phyloP scores from a whole-genome alignment of 108 stramenopile species.

The Seminavis robusta region DNA sequence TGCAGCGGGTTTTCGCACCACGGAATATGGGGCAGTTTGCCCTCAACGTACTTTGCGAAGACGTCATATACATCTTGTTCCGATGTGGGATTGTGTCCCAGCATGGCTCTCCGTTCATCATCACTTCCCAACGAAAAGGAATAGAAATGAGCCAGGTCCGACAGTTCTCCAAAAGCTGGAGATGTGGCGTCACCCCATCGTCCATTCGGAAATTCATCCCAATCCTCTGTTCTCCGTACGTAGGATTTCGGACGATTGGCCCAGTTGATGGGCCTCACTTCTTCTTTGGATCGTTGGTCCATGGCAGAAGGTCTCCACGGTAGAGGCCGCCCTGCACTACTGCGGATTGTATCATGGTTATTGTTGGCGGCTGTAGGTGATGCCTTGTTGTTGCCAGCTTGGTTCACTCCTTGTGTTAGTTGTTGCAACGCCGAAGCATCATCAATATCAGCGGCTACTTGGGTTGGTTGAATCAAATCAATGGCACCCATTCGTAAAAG shows the following conservation, averaged over 20 bases:
- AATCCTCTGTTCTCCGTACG: conserved; percentile 90
- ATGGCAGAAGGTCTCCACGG: conserved; percentile 82
- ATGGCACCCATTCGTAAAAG: conserved; percentile 57
- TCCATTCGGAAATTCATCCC: conserved; percentile 96
- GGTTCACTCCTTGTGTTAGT: too few relatives aligned
- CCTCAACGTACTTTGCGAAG: conserved; percentile 91
- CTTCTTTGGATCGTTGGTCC: conserved; percentile 69
- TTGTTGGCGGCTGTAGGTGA: too few relatives aligned
- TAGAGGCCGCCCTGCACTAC: conserved; percentile 27
- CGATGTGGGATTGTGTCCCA: conserved; percentile 77
- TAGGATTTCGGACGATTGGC: conserved; percentile 95
- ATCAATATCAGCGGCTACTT: too few relatives aligned
- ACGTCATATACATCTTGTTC: conserved; percentile 88
- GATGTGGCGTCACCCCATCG: conserved; percentile 91
- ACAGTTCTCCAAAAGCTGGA: conserved; percentile 93
- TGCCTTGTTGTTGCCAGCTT: too few relatives aligned
- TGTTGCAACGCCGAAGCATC: too few relatives aligned
- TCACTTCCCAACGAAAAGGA: conserved; percentile 75
- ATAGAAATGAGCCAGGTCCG: conserved; percentile 85
- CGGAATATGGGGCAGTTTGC: conserved; percentile 85
- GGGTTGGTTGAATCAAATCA: too few relatives aligned
- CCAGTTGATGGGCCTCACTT: conserved; percentile 97
- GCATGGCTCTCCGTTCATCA: conserved; percentile 89
- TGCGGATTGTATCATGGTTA: conserved; percentile 23
- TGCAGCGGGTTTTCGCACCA: conserved; percentile 97